Percentiles rank a stretch among this genome's conserved stretches.
These are phyloP conservation scores for Pichia sp. DNA, from an alignment of 1,139 yeast species.

Conservation along the genomic window DNA sequence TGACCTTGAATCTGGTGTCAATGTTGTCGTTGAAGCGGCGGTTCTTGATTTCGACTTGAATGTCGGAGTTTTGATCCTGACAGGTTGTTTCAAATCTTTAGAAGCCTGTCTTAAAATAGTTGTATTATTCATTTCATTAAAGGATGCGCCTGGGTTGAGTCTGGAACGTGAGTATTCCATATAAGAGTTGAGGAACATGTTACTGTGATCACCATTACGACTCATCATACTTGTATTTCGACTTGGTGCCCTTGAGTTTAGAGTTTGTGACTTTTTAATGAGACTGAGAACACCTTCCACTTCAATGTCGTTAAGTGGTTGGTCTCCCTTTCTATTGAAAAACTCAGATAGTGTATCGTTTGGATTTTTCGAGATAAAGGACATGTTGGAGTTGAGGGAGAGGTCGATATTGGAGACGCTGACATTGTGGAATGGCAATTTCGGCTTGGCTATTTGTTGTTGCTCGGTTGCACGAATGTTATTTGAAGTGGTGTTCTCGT, in stretches of 20 bases:
- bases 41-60: conserved; percentile 13
- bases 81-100: conserved; percentile 16
- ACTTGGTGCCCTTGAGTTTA: conserved; percentile 17
- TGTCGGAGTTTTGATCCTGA: conserved; percentile 21
- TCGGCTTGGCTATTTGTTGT: neutral
- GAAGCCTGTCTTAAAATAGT: conserved; percentile 19
- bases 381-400: conserved; percentile 12
- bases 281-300: conserved; percentile 76
- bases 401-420: neutral
- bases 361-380: conserved; percentile 26
- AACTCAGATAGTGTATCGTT: conserved; percentile 65
- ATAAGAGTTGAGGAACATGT: neutral
- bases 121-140: conserved; percentile 9
- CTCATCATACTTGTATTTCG: conserved; percentile 9
- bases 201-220: neutral
- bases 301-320: conserved; percentile 69
- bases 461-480: neutral
- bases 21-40: neutral
- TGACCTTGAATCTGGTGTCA: too few relatives aligned
- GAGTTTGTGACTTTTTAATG: conserved; percentile 33
- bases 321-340: conserved; percentile 68
- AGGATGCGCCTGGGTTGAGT: neutral
- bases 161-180: neutral
- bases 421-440: neutral
- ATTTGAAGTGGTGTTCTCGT: too few relatives aligned